Evolutionary conservation across 1,284 basidiomycete species (phyloP), one percentile per base, ranked within the genome.

Genomic region (Mycena citricolor): DNA sequence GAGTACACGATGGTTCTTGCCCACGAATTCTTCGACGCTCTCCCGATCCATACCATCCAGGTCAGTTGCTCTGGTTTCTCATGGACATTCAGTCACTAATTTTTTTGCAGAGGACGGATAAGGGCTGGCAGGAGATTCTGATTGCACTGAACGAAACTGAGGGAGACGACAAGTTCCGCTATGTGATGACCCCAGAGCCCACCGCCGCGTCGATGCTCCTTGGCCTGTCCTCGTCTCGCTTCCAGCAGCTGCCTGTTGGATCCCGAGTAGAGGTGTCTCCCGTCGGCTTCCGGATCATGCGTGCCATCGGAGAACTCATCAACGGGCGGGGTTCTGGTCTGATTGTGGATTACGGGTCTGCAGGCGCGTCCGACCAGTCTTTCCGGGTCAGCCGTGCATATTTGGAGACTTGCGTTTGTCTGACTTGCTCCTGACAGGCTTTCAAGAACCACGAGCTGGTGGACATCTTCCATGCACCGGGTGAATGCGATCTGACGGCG

Each of bases 1-100:
- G 70, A 67, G 30, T 98, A 86, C 63, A 97, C 93, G 0, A 83
- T 97, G 70, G 64, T 97, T 16, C 69, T 97, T 6, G 97, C 95
- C 1, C 95, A 99, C 63, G 97, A 99, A 61, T 97, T 99, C 67
- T 98, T 99, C 54, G 97, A 99, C 60, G 95, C 95, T 0, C 73
- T 99, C 37, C 95, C 95, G 0, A 84, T 97, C 38, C 90, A 97
- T 63, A 70, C 95, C 23, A 74, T 99, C 34, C 84, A 97, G 71
- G 92, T 91, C 55, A 11, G 69, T 60, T 12, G 6, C 29, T 35
- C 25, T 35, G n/a, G n/a, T n/a, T 13, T 35, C 24, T 16, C 20
- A 32, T 30, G 12, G n/a, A 39, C 31, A 37, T 39, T 53, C 7
- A 39, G 34, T 35, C 13, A 19, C 29, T 21, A 34, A 10, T 14